These are phyloP conservation scores for Lyophyllum atratum DNA, from an alignment of 768 basidiomycete genomes.

Conservation along the genomic window DNA sequence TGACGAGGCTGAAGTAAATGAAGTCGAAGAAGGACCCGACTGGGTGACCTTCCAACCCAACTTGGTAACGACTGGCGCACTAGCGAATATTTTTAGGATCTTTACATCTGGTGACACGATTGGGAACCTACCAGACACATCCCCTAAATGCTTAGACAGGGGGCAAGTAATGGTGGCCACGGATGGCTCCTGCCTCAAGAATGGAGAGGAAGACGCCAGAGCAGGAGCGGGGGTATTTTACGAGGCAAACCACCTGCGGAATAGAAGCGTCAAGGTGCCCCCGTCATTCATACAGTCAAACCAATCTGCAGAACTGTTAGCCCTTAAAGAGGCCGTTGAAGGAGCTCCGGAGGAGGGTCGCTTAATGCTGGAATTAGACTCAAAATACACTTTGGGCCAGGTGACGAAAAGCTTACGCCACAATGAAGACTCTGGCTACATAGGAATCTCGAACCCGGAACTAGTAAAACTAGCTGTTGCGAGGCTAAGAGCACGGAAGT, in stretches of 20 bases:
- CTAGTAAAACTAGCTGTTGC: neutral
- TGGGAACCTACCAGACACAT: neutral
- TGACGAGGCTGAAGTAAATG: neutral
- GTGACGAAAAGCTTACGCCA: neutral
- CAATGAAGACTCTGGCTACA: neutral
- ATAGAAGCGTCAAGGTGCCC: neutral
- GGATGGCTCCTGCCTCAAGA: neutral
- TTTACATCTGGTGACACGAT: neutral
- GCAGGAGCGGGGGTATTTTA: conserved; percentile 3
- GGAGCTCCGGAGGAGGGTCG: neutral
- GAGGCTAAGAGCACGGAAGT: neutral
- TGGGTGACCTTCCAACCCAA: neutral
- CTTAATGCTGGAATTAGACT: neutral
- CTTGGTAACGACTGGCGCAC: neutral
- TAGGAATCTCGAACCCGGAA: neutral
- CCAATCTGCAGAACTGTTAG: neutral
- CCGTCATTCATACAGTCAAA: neutral
- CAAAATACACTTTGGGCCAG: neutral
- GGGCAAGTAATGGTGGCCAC: neutral
- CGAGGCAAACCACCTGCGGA: neutral
- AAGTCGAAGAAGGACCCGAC: neutral
- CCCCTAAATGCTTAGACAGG: neutral
- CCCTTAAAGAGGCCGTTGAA: neutral
- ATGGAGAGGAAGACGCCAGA: neutral
- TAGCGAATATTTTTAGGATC: neutral